These are phyloP conservation scores for Paracoccidioides lutzii DNA, from an alignment of 2,329 filamentous ascomycete genomes.

Conservation along the genomic window DNA sequence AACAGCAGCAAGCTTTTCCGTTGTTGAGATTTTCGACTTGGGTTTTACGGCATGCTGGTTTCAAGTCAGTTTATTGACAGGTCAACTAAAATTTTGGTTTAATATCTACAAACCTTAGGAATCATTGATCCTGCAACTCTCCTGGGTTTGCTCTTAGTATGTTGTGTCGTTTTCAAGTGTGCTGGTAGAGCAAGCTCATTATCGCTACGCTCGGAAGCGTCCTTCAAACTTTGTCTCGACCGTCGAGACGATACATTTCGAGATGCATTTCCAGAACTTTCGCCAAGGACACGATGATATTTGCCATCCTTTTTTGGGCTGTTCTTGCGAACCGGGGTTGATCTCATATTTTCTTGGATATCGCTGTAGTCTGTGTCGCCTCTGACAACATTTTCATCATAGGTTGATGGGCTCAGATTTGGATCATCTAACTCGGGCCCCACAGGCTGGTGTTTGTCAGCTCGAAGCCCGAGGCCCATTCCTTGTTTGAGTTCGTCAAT, in stretches of 20 bases:
- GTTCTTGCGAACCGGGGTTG: not conserved
- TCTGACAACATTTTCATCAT: constrained; percentile 17
- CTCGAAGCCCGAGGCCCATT: constrained; percentile 29
- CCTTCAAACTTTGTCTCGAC: not conserved
- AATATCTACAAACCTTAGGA: constrained; percentile 17
- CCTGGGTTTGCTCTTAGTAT: constrained; percentile 18
- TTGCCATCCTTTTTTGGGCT: constrained; percentile 1
- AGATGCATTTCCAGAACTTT: constrained; percentile 5
- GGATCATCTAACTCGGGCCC: constrained; percentile 11
- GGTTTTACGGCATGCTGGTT: constrained; percentile 6
- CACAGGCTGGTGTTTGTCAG: constrained; percentile 14
- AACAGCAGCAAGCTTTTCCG: constrained; percentile 32
- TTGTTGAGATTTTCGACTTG: constrained; percentile 23
- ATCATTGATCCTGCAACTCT: constrained; percentile 19
- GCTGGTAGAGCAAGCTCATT: constrained; percentile 26
- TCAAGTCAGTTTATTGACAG: constrained; percentile 3
- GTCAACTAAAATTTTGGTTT: not conserved
- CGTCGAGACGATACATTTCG: not conserved
- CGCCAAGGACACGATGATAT: constrained; percentile 1
- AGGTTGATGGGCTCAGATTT: not conserved
- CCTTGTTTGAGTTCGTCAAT: constrained; percentile 32
- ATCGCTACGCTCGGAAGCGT: constrained; percentile 13
- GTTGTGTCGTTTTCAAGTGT: constrained; percentile 20
- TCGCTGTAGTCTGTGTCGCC: constrained; percentile 8
- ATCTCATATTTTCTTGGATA: constrained; percentile 8